Percentiles rank a stretch among this genome's conserved stretches.
phyloP scores from a whole-genome alignment of 345 rosid species.

The Camelina sativa region DNA sequence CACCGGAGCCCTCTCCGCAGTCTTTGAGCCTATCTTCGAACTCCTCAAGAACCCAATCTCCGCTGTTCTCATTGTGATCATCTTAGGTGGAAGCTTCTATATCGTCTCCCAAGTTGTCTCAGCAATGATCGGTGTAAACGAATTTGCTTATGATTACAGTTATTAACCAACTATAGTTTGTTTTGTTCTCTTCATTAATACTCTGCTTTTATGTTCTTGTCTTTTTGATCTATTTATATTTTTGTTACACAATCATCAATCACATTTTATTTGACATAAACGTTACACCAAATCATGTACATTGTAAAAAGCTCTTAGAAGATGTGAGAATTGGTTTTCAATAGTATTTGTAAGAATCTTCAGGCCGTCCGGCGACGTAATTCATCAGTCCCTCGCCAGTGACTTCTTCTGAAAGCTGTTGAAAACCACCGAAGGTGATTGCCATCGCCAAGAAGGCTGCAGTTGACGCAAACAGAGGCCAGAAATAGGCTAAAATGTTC shows the following conservation, averaged over 20 bases:
- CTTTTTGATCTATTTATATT: neutral
- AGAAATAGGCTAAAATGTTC: conserved; percentile 63
- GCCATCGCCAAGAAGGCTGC: conserved; percentile 61
- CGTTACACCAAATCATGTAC: conserved; percentile 30
- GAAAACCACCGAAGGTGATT: conserved; percentile 66
- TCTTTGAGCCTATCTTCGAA: conserved; percentile 66
- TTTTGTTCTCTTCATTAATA: conserved; percentile 16
- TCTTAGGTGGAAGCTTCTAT: conserved; percentile 67
- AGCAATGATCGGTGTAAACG: conserved; percentile 83
- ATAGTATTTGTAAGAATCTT: conserved; percentile 36
- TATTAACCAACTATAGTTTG: conserved; percentile 34
- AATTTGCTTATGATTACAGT: conserved; percentile 66
- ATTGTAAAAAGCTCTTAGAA: conserved; percentile 8
- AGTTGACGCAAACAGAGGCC: conserved; percentile 94
- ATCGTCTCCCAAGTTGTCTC: conserved; percentile 78
- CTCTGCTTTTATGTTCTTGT: conserved; percentile 6
- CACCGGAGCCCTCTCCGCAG: conserved; percentile 80
- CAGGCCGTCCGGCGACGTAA: conserved; percentile 61
- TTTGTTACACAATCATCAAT: conserved; percentile 18
- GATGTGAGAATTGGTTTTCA: conserved; percentile 9
- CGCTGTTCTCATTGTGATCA: conserved; percentile 64
- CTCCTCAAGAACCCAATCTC: conserved; percentile 86
- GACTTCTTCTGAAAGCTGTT: conserved; percentile 49
- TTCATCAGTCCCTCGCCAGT: conserved; percentile 67
- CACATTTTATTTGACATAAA: conserved; percentile 23